A percentile compares a stretch with the other conserved stretches of the same genome.
These are phyloP conservation scores for Gynostemma pentaphyllum DNA, from an alignment of 306 rosid species.

Conservation along the genomic window DNA sequence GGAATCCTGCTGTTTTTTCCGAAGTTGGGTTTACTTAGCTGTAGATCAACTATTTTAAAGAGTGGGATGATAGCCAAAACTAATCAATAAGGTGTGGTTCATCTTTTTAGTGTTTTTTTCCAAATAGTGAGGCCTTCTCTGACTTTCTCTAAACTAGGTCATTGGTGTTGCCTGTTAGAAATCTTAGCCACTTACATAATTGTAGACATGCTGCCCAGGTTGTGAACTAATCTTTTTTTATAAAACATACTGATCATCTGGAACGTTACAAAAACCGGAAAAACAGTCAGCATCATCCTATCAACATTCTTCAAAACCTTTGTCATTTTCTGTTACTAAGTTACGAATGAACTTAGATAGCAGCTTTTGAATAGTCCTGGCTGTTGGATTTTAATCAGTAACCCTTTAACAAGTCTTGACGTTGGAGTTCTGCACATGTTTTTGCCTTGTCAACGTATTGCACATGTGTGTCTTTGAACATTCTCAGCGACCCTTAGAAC, in stretches of 20 bases:
- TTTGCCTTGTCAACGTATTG: background rate
- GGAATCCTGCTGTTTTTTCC: too few species aligned
- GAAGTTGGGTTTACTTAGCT: too few species aligned
- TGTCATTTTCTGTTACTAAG: background rate
- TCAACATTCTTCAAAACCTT: background rate
- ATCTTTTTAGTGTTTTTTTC: background rate
- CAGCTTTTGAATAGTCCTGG: background rate
- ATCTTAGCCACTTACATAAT: background rate
- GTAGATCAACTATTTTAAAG: too few species aligned
- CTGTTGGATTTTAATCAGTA: background rate
- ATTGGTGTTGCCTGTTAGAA: background rate
- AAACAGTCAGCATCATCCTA: background rate
- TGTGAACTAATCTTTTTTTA: background rate
- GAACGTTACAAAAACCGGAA: background rate
- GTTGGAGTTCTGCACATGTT: background rate
- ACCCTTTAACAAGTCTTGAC: background rate
- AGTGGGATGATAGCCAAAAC: background rate
- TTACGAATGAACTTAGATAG: background rate
- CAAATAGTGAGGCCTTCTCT: background rate
- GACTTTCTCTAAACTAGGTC: background rate
- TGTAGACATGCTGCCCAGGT: background rate
- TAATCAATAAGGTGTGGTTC: background rate
- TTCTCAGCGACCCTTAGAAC: background rate
- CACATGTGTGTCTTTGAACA: background rate
- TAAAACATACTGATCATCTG: background rate